phyloP scores from a whole-genome alignment of 257 asterid species.

The Lycium barbarum region DNA sequence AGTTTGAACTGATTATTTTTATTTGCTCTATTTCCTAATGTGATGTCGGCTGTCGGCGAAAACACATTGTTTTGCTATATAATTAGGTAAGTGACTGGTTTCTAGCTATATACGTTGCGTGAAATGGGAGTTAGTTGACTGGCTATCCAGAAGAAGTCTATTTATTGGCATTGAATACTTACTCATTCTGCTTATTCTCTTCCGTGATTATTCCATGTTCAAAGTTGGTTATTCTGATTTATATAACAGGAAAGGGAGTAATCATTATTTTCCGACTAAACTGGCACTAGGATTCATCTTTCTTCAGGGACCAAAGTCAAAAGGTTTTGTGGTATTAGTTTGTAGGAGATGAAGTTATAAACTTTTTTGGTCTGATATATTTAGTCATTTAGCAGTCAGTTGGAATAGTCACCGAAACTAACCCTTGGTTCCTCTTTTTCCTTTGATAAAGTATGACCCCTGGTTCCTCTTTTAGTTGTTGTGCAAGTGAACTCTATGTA shows the following conservation, averaged over 20 bases:
- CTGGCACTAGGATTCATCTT: not conserved
- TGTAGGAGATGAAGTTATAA: not conserved
- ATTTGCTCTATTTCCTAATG: not conserved
- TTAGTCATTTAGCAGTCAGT: not conserved
- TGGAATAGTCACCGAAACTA: not conserved
- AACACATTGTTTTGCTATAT: not conserved
- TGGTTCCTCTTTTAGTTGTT: not conserved
- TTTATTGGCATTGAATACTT: not conserved
- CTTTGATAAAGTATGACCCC: too few species aligned
- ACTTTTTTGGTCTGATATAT: not conserved
- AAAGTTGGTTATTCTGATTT: not conserved
- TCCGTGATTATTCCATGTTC: conserved; percentile 4
- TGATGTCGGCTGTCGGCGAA: not conserved
- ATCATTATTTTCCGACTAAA: not conserved
- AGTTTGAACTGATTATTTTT: not conserved
- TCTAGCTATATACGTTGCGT: not conserved
- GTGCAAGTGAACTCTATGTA: conserved; percentile 10
- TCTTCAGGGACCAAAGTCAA: conserved; percentile 19
- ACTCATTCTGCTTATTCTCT: not conserved
- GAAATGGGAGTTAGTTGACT: not conserved
- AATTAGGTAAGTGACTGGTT: not conserved
- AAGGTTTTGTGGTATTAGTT: not conserved
- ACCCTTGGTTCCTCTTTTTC: not conserved
- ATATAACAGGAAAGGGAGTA: not conserved
- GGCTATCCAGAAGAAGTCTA: not conserved